Evolutionary conservation across 1,284 basidiomycete species (phyloP), one percentile per base, ranked within the genome.

Genomic region (Nidula niveotomentosa): DNA sequence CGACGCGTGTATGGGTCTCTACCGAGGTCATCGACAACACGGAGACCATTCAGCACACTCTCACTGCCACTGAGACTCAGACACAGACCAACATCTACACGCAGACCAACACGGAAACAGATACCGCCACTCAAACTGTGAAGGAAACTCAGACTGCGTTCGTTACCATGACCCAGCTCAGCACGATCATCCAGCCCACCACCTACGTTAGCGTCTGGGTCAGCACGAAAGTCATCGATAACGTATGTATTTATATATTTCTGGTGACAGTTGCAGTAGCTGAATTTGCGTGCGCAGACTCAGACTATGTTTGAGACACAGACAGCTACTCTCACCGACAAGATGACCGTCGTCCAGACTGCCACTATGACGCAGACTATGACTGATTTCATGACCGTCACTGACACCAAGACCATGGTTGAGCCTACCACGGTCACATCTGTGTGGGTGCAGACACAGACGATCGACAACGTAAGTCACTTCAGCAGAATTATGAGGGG

Each of bases 11-110:
- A 47, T 86, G 78, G 77, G 76, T 85, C 17, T 86, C 85, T 9
- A 88, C 86, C 17, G 79, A 86, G 68, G 72, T 80, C 64, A 76
- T 85, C 60, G 82, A 87, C 71, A 70, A 76, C 52, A 86, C 85
- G 55, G 69, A 78, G 68, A 77, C 71, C 15, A 41, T 79, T 54
- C 77, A 83, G 59, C 79, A 85, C 67, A 86, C 83, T 37, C 69
- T 84, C 61, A 86, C 84, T 58, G 80, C 80, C 12, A 86, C 84
- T 48, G 77, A 84, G 71, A 84, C 79, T 3, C 67, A 67, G 70
- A 86, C 84, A 13, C 69, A 78, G 67, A 71, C 76, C 61, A 76
- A 80, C 62, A 65, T 80, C 64, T 82, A 82, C 71, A 83, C 85
- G 46, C 66, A 75, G 68, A 82, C 80, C 35, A 70, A 72, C 47